These are phyloP conservation scores for Acanthamoeba culbertsoni DNA, from an alignment of 208 protist genomes.

Conservation along the genomic window DNA sequence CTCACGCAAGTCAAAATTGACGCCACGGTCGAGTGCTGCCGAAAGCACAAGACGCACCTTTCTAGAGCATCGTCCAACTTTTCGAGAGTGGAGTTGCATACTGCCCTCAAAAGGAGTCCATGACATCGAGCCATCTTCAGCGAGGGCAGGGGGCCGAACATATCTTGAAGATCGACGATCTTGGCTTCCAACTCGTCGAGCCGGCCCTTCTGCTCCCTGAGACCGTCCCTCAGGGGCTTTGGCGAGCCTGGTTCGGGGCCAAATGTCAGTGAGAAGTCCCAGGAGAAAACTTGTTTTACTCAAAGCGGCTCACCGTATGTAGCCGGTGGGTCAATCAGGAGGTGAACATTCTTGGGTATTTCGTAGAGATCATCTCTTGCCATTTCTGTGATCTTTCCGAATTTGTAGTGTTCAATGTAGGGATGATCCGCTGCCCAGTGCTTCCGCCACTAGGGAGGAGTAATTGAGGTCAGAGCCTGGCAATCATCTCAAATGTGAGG, in stretches of 20 bases:
- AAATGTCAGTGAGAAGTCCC: not conserved
- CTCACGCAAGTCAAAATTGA: not conserved
- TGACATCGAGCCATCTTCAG: not conserved
- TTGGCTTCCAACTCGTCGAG: not conserved
- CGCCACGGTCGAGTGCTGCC: not conserved
- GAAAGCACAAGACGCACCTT: not conserved
- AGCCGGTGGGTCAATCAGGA: not conserved
- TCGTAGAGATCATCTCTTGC: not conserved
- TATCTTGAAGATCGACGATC: not conserved
- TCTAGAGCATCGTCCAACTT: not conserved
- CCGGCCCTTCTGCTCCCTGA: not conserved
- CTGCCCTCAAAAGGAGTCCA: not conserved
- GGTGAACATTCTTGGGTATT: not conserved
- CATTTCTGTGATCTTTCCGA: not conserved
- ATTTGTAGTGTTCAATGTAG: not conserved
- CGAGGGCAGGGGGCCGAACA: not conserved
- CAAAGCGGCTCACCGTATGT: not conserved
- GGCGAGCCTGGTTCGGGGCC: not conserved
- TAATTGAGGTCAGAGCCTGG: not conserved
- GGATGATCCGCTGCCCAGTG: not conserved
- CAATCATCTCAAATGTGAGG: too few species aligned
- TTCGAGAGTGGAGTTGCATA: not conserved
- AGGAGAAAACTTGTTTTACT: not conserved
- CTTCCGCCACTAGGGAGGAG: not conserved
- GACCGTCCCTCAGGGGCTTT: not conserved